Evolutionary conservation across 164 flowering plant species (phyloP).

Genomic region (Kingdonia uniflora): DNA sequence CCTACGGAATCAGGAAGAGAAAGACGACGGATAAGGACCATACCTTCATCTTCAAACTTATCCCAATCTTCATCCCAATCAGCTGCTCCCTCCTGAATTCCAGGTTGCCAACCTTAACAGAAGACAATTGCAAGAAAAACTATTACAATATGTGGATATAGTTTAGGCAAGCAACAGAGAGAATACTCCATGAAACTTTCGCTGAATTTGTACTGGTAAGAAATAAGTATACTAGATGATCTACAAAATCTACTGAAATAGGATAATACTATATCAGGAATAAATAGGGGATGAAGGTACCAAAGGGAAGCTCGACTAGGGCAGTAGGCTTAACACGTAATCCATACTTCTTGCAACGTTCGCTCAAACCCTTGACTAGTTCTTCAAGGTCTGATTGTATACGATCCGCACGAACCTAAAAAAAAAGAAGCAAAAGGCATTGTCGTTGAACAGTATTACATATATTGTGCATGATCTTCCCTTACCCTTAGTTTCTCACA

Average conservation of each 20-base stretch:
- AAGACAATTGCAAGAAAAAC: neutral
- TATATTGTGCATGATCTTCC: neutral
- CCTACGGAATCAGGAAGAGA: too few species aligned
- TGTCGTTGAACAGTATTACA: constrained; percentile 1
- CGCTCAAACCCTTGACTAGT: constrained; percentile 66
- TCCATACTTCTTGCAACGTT: constrained; percentile 91
- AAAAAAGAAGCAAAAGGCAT: constrained; percentile 4
- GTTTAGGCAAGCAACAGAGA: too few species aligned
- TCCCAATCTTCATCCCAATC: constrained; percentile 99
- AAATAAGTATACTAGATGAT: too few species aligned
- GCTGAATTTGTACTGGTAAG: too few species aligned
- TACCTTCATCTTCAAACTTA: constrained; percentile 66
- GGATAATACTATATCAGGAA: too few species aligned
- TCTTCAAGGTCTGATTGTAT: constrained; percentile 80
- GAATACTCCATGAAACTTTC: too few species aligned
- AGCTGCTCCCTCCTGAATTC: constrained; percentile 77
- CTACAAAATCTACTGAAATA: too few species aligned
- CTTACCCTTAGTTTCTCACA: too few species aligned
- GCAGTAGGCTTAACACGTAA: constrained; percentile 67
- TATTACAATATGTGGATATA: too few species aligned
- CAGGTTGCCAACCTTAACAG: constrained; percentile 39
- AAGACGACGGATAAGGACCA: neutral
- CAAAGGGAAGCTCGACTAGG: constrained; percentile 85
- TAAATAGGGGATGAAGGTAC: constrained; percentile 23
- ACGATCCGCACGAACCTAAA: constrained; percentile 63